A percentile compares a stretch with the other conserved stretches of the same genome.
Evolutionary conservation across 1,139 yeast genomes (phyloP).

Genomic region (Lodderomyces elongisporus): DNA sequence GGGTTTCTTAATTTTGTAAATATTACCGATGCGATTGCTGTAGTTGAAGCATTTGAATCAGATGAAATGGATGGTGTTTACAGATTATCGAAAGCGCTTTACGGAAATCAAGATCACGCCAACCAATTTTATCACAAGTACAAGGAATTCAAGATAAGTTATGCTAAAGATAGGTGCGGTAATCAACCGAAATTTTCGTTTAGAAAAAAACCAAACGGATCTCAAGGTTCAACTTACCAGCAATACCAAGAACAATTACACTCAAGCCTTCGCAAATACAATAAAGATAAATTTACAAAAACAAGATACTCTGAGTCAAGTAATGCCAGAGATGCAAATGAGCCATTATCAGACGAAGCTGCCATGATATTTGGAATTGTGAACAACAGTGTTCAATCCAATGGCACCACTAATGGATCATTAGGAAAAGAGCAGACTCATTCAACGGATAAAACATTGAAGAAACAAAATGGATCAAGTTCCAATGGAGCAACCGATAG

Average conservation of each 20-base stretch:
- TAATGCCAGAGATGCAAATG: conserved; percentile 13
- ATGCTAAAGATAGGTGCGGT: conserved; percentile 47
- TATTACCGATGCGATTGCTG: conserved; percentile 34
- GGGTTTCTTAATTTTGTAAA: conserved; percentile 43
- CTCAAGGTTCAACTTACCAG: conserved; percentile 12
- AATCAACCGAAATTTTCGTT: conserved; percentile 43
- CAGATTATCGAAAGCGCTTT: conserved; percentile 9
- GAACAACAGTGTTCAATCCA: neutral
- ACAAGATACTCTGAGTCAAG: too few relatives aligned
- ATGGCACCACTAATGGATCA: conserved; percentile 6
- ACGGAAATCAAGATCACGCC: conserved; percentile 18
- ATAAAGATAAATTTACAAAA: conserved; percentile 4
- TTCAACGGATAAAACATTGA: neutral
- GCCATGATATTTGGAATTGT: conserved; percentile 46
- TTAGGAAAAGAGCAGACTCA: conserved; percentile 8
- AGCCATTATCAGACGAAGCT: conserved; percentile 36
- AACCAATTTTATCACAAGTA: conserved; percentile 37
- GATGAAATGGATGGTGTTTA: conserved; percentile 13
- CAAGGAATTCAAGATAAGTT: conserved; percentile 36
- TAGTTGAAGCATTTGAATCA: conserved; percentile 31
- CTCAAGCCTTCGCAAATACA: conserved; percentile 6
- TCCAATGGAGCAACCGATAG: too few relatives aligned
- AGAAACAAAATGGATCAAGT: neutral
- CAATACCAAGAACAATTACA: conserved; percentile 11
- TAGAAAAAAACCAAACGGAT: conserved; percentile 23